Base-by-base conservation (phyloP, 495 filamentous ascomycete species). In the Penicillium waksmanii region DNA sequence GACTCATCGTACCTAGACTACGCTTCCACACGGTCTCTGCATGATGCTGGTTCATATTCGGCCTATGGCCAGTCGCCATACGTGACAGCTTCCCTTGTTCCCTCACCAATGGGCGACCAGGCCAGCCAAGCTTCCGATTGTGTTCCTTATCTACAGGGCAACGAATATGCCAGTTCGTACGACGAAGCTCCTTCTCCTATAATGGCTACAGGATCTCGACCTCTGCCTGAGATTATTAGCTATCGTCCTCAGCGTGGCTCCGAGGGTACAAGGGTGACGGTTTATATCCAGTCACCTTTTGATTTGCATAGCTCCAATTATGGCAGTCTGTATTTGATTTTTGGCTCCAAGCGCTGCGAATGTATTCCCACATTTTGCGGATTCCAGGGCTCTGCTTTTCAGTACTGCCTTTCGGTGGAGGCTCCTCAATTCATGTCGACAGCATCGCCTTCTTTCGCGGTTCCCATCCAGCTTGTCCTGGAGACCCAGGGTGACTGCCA, bases 231-330 rank as follows among this genome's bases (percentile, higher is more conserved):
- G 63, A 77, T 97, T 52, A 77, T 83, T 33, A 87, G 84, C 44
- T 91, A 85, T 69, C 74, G 81, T 35, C 94, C 95, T 15, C 76
- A 77, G 36, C 72, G 80, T 63, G 95, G 94, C 23, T 67, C 78
- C 3, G 80, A 83, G 67, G 90, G 90, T 51, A 88, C 87, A 13
- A 82, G 84, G 60, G 77, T 97, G 8, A 76, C 81, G 43, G 82
- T 97, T 51, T 86, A 89, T 68, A 84, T 96, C 47, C 84, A 85
- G 60, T 88, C 86, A 12, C 82, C 86, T 31, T 89, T 89, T 70
- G 91, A 96, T 61, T 73, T 87, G 18, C 78, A 88, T 63, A 79
- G 82, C 18, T 78, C 84, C 3, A 77, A 82, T 3, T 70, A 80
- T 21, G 78, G 83, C 1, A 79, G 76, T 40, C 83, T 90, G 60